Conservation (phyloP, 1,284 basidiomycete genomes). For the Singerocomus rubriflavus region DNA sequence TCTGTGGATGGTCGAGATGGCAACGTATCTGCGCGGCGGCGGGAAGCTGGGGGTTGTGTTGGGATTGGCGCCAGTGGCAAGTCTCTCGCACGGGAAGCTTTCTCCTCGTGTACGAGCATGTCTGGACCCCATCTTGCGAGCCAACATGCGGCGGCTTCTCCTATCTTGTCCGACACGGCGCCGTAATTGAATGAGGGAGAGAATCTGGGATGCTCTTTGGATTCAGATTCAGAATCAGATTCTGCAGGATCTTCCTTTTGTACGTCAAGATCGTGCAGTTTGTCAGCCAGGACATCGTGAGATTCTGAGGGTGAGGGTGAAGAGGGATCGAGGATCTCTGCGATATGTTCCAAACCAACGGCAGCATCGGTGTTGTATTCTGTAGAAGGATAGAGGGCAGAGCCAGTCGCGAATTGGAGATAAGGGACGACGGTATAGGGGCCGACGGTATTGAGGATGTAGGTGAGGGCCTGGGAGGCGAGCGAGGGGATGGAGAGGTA, state of each 20-base stretch:
- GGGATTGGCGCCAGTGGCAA: slow-evolving; percentile 17
- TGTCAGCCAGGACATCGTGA: slow-evolving; percentile 26
- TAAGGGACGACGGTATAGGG: slow-evolving; percentile 78
- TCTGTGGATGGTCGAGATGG: slow-evolving; percentile 24
- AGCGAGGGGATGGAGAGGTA: slow-evolving; percentile 83
- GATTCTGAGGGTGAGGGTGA: slow-evolving; percentile 15
- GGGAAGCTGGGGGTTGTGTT: slow-evolving; percentile 8
- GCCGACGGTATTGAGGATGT: slow-evolving; percentile 74
- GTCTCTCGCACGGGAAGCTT: slow-evolving; percentile 22
- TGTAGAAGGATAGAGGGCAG: slow-evolving; percentile 54
- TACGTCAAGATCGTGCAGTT: slow-evolving; percentile 30
- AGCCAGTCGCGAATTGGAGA: slow-evolving; percentile 81
- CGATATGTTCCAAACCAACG: slow-evolving; percentile 69
- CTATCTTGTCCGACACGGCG: slow-evolving; percentile 82
- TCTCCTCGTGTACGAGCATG: slow-evolving; percentile 67
- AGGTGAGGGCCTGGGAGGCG: slow-evolving; percentile 69
- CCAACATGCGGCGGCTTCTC: slow-evolving; percentile 89
- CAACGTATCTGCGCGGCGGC: slow-evolving; percentile 32
- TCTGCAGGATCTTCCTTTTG: slow-evolving; percentile 39
- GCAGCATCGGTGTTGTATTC: slow-evolving; percentile 55
- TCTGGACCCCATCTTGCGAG: slow-evolving; percentile 83
- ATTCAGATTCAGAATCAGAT: slow-evolving; percentile 29
- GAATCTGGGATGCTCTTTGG: slow-evolving; percentile 7
- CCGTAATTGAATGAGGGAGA: slow-evolving; percentile 67
- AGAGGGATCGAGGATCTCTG: slow-evolving; percentile 38